Conservation (phyloP, 306 rosid genomes). For the Datisca glomerata region DNA sequence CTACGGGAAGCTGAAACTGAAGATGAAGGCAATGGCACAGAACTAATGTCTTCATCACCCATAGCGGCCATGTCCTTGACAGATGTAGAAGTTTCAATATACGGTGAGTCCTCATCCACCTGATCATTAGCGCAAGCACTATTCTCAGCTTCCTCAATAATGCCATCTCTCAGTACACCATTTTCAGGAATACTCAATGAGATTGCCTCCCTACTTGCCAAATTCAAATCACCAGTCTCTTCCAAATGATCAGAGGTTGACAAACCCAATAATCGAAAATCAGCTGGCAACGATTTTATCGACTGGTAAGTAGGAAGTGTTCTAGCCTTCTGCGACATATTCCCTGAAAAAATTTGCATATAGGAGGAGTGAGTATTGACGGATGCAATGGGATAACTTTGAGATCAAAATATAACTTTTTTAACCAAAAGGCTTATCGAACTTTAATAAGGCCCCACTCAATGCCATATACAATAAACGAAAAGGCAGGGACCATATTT, state of each 20-base stretch:
- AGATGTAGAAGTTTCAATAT: conserved; percentile 26
- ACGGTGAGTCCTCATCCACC: conserved; percentile 73
- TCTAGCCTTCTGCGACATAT: conserved; percentile 45
- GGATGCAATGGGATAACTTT: conserved; percentile 19
- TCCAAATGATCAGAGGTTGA: conserved; percentile 24
- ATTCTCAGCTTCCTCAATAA: conserved; percentile 24
- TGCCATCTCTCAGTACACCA: conserved; percentile 31
- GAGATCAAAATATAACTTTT: conserved; percentile 27
- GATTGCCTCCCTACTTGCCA: conserved; percentile 21
- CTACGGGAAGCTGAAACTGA: conserved; percentile 41
- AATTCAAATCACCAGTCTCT: conserved; percentile 22
- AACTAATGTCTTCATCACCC: conserved; percentile 48
- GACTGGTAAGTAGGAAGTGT: conserved; percentile 41
- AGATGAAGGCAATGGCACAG: conserved; percentile 37
- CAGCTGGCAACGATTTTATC: conserved; percentile 56
- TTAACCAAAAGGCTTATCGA: conserved; percentile 22
- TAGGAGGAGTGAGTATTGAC: conserved; percentile 22
- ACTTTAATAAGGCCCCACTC: conserved; percentile 56
- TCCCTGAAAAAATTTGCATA: conserved; percentile 36
- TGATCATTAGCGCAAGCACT: conserved; percentile 33
- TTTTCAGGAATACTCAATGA: conserved; percentile 36
- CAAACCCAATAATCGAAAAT: conserved; percentile 35
- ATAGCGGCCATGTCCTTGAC: conserved; percentile 33
- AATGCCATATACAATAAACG: conserved; percentile 31
- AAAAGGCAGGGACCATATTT: conserved; percentile 65